Base-by-base conservation (phyloP, 2,329 filamentous ascomycete genomes). In the Biscogniauxia marginata region DNA sequence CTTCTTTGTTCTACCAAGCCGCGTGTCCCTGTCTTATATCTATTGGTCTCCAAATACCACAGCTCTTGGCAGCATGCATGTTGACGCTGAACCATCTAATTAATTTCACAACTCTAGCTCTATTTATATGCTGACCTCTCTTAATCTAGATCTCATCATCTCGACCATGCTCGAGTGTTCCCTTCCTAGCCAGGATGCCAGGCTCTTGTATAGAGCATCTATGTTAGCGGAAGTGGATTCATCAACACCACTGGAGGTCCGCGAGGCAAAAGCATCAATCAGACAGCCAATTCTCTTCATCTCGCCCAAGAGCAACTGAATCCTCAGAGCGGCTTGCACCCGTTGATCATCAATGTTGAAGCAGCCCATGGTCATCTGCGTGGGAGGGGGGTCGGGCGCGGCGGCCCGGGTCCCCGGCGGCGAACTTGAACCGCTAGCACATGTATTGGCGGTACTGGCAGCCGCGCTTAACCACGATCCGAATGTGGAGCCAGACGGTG, bases 231-330 rank as follows among this genome's bases (percentile, higher is more conserved):
- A 53, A 4, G 18, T 20, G 30, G 50, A 43, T 25, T 50, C 48
- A 25, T 58, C 53, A 11, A 39, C n/a, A 16, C 22, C 24, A 19
- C 59, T 55, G n/a, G 21, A 19, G 51, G 30, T 16, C 13, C 30
- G 30, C n/a, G 30, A 39, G 6, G 46, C 21, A 8, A 68, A 66
- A 9, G 43, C n/a, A 39, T 67, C 58, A 50, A 68, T 64, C 8
- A 68, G 49, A n/a, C 19, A 20, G 8, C 51, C 57, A 5, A 52
- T 46, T 45, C 57, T 56, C 24, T 55, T 60, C 54, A 67, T 59
- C 53, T 68, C 66, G 9, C 65, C 59, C 34, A 58, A 48, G 7
- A 68, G 51, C 50, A 67, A 46, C 54, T 68, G 65, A 18, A 65
- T 56, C 22, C 54, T 63, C 44, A 68, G 45, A 6, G 63, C 62